Evolutionary conservation across 495 filamentous ascomycete genomes (phyloP).

Genomic region (Bacidia gigantensis): DNA sequence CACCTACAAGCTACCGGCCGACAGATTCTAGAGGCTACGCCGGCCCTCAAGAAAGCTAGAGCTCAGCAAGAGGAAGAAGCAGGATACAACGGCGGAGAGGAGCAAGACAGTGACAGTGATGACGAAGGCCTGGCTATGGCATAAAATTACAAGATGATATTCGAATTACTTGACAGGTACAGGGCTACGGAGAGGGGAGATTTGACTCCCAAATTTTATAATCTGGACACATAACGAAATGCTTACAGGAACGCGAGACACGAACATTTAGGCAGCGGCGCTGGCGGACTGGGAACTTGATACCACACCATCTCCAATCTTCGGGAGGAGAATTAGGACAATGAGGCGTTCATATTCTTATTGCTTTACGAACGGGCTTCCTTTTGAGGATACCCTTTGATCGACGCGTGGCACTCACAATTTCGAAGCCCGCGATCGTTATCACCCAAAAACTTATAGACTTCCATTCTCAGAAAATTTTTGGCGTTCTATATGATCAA

Average conservation of each 20-base stretch:
- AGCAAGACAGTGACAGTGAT: constrained; percentile 39
- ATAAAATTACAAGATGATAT: constrained; percentile 24
- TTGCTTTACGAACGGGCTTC: not conserved
- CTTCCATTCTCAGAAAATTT: not conserved
- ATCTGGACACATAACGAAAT: not conserved
- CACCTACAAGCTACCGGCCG: constrained; percentile 19
- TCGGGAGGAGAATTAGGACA: not conserved
- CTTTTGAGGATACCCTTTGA: not conserved
- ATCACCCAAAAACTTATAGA: not conserved
- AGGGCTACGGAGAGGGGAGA: not conserved
- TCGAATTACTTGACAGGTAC: not conserved
- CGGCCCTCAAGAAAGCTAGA: constrained; percentile 15
- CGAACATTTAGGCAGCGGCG: constrained; percentile 3
- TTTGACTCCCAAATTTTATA: not conserved
- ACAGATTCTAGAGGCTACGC: constrained; percentile 17
- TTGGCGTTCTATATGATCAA: no score
- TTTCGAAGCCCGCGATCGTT: not conserved
- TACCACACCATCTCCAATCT: not conserved
- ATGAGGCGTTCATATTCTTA: not conserved
- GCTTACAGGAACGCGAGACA: not conserved
- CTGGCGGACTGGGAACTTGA: not conserved
- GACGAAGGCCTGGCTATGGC: constrained; percentile 38
- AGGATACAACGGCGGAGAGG: constrained; percentile 35
- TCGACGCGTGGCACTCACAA: not conserved
- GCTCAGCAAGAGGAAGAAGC: constrained; percentile 33